Base-by-base conservation (phyloP, 495 filamentous ascomycete species). In the Elasticomyces elasticus region DNA sequence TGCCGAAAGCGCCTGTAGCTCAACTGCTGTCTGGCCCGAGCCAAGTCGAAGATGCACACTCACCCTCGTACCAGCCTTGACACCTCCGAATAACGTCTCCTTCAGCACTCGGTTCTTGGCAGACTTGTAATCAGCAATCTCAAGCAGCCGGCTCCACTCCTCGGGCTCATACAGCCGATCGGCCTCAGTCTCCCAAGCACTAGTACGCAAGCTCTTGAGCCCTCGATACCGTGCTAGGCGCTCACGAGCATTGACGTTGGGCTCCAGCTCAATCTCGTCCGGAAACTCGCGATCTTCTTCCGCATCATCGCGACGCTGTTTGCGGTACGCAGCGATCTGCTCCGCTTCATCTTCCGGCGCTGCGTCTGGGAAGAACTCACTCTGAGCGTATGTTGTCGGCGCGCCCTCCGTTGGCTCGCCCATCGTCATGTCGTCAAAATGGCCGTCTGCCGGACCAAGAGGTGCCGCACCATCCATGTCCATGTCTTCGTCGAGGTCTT, bases 281-380 rank as follows among this genome's bases (percentile, higher is more conserved):
- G 92, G 92, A 71, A 97, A 98, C 61, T 96, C 91, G 17, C 84
- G 77, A 64, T 98, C 90, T 22, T 97, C 90, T 49, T 86, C 74
- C 20, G 82, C 87, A 60, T 95, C 89, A 23, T 78, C 80, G 26
- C 78, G 76, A 52, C 89, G 86, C 49, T 78, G 82, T 26, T 76
- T 73, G 12, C 92, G 80, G 68, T 89, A 98, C 25, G 82, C 86
- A 24, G 76, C 83, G 38, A 98, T 72, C 54, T 90, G 76, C 56
- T 77, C 74, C 31, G 82, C 84, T 64, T 97, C 91, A 19, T 96
- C 86, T 28, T 92, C 87, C 26, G 86, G 87, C 15, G 87, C 83
- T 17, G 80, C 86, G 64, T 97, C 88, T 2, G 88, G 65, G 67
- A 96, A 95, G 75, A 87, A 85, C 68, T 94, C 94, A 17, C 89